These are phyloP conservation scores for Lepidopterella palustris DNA, from an alignment of 495 filamentous ascomycete genomes.

Conservation along the genomic window DNA sequence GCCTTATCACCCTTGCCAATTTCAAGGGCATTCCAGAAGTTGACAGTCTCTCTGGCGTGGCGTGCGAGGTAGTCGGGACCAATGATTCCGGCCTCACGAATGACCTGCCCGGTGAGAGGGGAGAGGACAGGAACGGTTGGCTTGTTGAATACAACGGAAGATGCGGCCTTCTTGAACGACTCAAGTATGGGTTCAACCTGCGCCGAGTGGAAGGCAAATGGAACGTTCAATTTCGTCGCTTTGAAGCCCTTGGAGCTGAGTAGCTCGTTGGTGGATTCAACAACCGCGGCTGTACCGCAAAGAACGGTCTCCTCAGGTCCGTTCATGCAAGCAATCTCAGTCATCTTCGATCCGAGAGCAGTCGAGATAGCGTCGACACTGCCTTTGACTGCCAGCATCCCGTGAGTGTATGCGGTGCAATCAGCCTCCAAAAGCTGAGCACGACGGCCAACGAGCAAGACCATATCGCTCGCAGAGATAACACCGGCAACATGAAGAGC, in stretches of 20 bases:
- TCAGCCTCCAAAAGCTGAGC: slow-evolving; percentile 68
- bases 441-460: slow-evolving; percentile 72
- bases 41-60: slow-evolving; percentile 42
- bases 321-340: slow-evolving; percentile 44
- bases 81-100: slow-evolving; percentile 39
- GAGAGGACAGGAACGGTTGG: slow-evolving; percentile 39
- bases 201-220: slow-evolving; percentile 51
- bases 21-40: slow-evolving; percentile 39
- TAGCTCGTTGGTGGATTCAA: slow-evolving; percentile 33
- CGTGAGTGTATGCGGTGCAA: slow-evolving; percentile 65
- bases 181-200: slow-evolving; percentile 49
- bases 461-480: slow-evolving; percentile 67
- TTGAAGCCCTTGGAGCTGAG: slow-evolving; percentile 44
- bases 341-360: slow-evolving; percentile 39
- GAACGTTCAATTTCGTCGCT: slow-evolving; percentile 45
- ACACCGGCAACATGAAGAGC: slow-evolving; percentile 77
- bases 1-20: slow-evolving; percentile 36
- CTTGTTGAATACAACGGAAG: slow-evolving; percentile 40
- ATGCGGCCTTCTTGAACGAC: slow-evolving; percentile 38
- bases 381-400: slow-evolving; percentile 47
- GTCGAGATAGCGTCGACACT: slow-evolving; percentile 34
- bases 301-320: slow-evolving; percentile 44
- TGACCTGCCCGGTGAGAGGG: slow-evolving; percentile 39
- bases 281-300: slow-evolving; percentile 35
- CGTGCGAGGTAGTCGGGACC: slow-evolving; percentile 39